Conservation (phyloP, 106 monocot genomes). For the Vanilla planifolia region DNA sequence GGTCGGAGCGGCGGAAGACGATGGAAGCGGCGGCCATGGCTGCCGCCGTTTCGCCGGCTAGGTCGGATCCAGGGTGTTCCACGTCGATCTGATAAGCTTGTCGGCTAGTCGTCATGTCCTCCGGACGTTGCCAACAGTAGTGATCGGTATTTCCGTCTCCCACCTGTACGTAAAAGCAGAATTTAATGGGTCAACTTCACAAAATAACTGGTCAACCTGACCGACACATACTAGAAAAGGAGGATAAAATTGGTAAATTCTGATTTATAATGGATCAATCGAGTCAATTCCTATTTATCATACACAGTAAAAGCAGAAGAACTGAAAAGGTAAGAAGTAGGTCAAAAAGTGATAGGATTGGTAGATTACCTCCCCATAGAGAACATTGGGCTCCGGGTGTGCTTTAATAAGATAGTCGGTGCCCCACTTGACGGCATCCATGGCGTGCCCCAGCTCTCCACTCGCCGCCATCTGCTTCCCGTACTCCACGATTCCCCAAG, state of each 20-base stretch:
- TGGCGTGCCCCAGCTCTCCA: slow-evolving; percentile 85
- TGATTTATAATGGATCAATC: not conserved
- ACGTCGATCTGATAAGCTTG: slow-evolving; percentile 72
- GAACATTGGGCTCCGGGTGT: slow-evolving; percentile 83
- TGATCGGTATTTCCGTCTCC: slow-evolving; percentile 88
- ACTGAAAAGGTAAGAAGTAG: not conserved
- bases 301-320: not conserved
- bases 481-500: slow-evolving; percentile 84
- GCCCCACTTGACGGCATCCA: slow-evolving; percentile 95
- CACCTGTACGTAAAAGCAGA: slow-evolving; percentile 34
- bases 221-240: not conserved
- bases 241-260: not conserved
- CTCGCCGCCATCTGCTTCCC: slow-evolving; percentile 70
- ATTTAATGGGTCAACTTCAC: not conserved
- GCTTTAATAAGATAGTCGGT: slow-evolving; percentile 95
- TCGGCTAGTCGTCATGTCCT: slow-evolving; percentile 94
- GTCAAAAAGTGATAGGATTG: not conserved
- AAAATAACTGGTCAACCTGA: not conserved
- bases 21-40: slow-evolving; percentile 88
- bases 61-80: slow-evolving; percentile 77
- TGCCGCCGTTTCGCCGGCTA: slow-evolving; percentile 89
- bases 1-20: slow-evolving; percentile 58
- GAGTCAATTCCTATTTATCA: too few species aligned
- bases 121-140: slow-evolving; percentile 93
- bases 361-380: slow-evolving; percentile 68